A percentile compares a stretch with the other conserved stretches of the same genome.
Conservation (phyloP, 768 basidiomycete genomes). For the Chalciporus pseudorubinellus region DNA sequence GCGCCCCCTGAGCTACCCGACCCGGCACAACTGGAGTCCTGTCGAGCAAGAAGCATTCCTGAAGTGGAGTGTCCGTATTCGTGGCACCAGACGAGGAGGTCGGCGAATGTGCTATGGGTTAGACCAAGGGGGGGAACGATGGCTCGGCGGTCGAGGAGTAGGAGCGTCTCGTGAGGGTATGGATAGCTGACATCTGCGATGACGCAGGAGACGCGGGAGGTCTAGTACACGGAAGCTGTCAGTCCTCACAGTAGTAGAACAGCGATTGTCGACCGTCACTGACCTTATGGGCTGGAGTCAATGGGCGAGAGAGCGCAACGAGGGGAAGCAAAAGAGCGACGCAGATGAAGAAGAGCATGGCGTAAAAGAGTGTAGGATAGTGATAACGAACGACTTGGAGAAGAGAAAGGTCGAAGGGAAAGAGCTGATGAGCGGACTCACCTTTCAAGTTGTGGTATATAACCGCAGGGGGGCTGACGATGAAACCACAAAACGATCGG, state of each 20-base stretch:
- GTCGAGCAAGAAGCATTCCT: slow-evolving; percentile 23
- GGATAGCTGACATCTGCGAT: slow-evolving; percentile 29
- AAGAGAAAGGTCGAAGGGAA: not conserved
- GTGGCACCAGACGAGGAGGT: slow-evolving; percentile 31
- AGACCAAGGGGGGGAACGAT: slow-evolving; percentile 23
- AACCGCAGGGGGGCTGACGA: slow-evolving; percentile 9
- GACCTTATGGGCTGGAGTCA: slow-evolving; percentile 14
- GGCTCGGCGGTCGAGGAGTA: slow-evolving; percentile 22
- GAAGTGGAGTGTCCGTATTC: slow-evolving; percentile 10
- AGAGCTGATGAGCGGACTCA: not conserved
- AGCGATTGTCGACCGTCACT: not conserved
- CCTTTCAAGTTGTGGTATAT: not conserved
- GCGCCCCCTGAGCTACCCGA: not conserved
- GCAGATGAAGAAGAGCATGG: slow-evolving; percentile 22
- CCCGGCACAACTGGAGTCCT: slow-evolving; percentile 15
- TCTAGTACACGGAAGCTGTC: slow-evolving; percentile 6
- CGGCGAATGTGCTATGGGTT: slow-evolving; percentile 20
- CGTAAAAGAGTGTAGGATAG: slow-evolving; percentile 11
- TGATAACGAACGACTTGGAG: not conserved
- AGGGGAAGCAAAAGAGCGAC: slow-evolving; percentile 21
- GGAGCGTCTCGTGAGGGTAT: slow-evolving; percentile 20
- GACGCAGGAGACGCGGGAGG: slow-evolving; percentile 17
- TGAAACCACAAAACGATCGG: not conserved
- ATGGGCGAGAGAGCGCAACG: slow-evolving; percentile 17
- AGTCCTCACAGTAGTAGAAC: not conserved